Base-by-base conservation (phyloP, 2,329 filamentous ascomycete genomes). In the Stagonosporopsis cucurbitacearum region DNA sequence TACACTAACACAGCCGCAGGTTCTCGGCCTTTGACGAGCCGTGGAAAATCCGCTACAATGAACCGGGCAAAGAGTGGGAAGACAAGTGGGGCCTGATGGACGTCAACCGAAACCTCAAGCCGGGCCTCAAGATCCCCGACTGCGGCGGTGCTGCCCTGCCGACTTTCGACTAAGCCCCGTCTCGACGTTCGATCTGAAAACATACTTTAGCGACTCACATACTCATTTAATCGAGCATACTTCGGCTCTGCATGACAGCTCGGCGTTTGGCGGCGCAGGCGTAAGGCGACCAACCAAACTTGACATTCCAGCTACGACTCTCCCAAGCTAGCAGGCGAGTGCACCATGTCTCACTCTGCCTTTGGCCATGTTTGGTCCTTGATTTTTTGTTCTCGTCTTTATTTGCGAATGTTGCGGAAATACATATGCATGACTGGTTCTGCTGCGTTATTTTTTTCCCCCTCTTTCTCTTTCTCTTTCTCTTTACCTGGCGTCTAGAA, bases 21-120 rank as follows among this genome's bases (percentile, higher is more conserved):
- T 97, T 98, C 74, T 91, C 93, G 72, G 92, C 92, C 9, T 98
- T 97, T 73, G 94, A 98, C 72, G 94, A 98, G 81, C 92, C 92
- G 2, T 98, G 94, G 94, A 97, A 98, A 79, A 80, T 89, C 51
- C 70, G 76, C 17, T 96, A 87, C 78, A 89, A 97, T 74, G 80
- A 80, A 36, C 63, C 76, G 77, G 54, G 69, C 40, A 71, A 94
- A 78, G 82, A 90, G 48, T 97, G 93, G 93, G 94, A 98, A 79
- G 91, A 96, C 73, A 90, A 96, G 74, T 97, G 94, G 94, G 94
- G 95, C 9, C 78, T 98, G 13, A 88, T 98, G 86, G 91, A 96
- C 66, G 84, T 91, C 3, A 83, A 92, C 68, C 86, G 94, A 54
- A 91, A 93, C 32, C 79, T 98, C 65, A 98, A 98, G 78, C 69